These are phyloP conservation scores for Berkeleyomyces rouxiae DNA, from an alignment of 2,329 filamentous ascomycete genomes.

Conservation along the genomic window DNA sequence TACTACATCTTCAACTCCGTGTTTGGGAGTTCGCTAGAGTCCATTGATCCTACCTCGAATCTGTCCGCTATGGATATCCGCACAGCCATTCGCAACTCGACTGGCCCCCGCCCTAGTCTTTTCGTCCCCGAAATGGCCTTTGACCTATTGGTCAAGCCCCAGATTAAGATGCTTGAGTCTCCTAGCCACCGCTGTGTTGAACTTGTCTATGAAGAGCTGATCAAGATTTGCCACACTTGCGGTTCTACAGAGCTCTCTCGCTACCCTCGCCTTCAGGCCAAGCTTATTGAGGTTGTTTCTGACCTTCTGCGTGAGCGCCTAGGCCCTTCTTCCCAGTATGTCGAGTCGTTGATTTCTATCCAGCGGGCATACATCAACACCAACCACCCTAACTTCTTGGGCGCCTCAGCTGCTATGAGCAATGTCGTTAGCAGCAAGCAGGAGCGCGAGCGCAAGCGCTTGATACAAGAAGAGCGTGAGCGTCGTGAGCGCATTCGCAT, in stretches of 20 bases:
- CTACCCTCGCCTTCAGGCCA: conserved; percentile 84
- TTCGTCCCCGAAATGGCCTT: conserved; percentile 98
- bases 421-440: conserved; percentile 90
- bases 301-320: conserved; percentile 84
- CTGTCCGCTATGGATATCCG: conserved; percentile 88
- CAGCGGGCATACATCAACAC: conserved; percentile 98
- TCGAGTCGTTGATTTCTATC: conserved; percentile 92
- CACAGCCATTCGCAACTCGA: conserved; percentile 95
- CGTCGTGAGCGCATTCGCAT: conserved; percentile 67
- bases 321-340: conserved; percentile 75
- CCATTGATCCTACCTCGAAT: conserved; percentile 90
- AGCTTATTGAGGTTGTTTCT: conserved; percentile 95
- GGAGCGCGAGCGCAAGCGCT: conserved; percentile 71
- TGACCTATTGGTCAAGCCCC: conserved; percentile 90
- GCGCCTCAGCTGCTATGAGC: conserved; percentile 92
- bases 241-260: conserved; percentile 84
- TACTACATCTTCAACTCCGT: conserved; percentile 99
- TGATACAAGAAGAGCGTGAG: conserved; percentile 68
- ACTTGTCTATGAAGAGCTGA: conserved; percentile 94
- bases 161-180: conserved; percentile 91
- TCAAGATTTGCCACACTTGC: conserved; percentile 98
- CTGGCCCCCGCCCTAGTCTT: conserved; percentile 81
- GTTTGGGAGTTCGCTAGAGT: conserved; percentile 89
- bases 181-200: conserved; percentile 95
- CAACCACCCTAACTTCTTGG: conserved; percentile 96